Percentiles rank a stretch among this genome's conserved stretches.
Evolutionary conservation across 2,329 filamentous ascomycete species (phyloP).

Genomic region (Phoma sp.): DNA sequence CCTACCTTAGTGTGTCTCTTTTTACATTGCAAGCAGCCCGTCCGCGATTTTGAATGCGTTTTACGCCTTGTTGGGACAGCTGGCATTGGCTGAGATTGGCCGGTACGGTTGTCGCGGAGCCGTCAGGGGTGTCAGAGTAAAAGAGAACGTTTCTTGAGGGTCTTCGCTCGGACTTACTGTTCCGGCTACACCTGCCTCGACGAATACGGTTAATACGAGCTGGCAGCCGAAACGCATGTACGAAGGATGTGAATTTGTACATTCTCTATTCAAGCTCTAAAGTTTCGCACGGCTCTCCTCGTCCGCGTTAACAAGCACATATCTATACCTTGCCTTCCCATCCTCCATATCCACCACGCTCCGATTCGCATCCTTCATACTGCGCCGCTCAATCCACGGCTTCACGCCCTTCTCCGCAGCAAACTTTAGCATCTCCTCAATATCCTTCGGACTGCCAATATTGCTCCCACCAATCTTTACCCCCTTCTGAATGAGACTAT

Average conservation of each 20-base stretch:
- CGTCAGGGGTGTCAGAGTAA: background rate
- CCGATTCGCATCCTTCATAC: conserved; percentile 62
- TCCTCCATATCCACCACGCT: conserved; percentile 63
- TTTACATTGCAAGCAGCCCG: conserved; percentile 42
- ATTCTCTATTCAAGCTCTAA: conserved; percentile 2
- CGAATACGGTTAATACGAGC: background rate
- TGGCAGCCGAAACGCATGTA: background rate
- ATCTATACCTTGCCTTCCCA: conserved; percentile 59
- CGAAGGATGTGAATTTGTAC: background rate
- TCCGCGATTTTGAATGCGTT: conserved; percentile 43
- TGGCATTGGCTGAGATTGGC: conserved; percentile 8
- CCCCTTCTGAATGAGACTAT: conserved; percentile 64
- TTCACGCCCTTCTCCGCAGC: conserved; percentile 65
- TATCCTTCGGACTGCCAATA: conserved; percentile 63
- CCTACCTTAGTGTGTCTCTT: conserved; percentile 42
- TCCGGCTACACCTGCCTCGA: background rate
- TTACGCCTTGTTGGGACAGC: conserved; percentile 31
- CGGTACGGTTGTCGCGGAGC: background rate
- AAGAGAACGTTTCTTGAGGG: background rate
- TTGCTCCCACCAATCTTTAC: conserved; percentile 53
- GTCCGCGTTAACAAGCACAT: conserved; percentile 42
- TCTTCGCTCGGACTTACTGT: background rate
- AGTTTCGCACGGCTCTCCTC: conserved; percentile 33
- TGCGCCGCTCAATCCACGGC: conserved; percentile 67
- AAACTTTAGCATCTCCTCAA: conserved; percentile 67